Evolutionary conservation across 805 yeast species (phyloP).

Genomic region (Suhomyces emberorum): DNA sequence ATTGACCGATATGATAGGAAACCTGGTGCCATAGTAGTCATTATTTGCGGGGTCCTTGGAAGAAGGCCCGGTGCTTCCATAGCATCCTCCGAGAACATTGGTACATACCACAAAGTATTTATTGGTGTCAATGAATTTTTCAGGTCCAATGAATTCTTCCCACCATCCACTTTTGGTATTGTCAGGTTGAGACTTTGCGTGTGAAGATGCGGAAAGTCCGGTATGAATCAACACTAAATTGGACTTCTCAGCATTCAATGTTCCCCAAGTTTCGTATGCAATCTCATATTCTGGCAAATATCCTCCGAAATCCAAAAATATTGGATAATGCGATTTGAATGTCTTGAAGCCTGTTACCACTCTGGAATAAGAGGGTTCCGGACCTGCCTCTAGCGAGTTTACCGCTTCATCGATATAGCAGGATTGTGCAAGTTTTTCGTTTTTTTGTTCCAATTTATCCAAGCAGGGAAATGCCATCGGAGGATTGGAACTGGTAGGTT

Average conservation of each 20-base stretch:
- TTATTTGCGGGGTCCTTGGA: conserved; percentile 68
- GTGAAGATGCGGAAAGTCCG: conserved; percentile 90
- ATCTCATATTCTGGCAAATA: conserved; percentile 66
- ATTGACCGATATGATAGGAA: conserved; percentile 79
- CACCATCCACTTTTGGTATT: conserved; percentile 88
- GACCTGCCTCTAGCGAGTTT: conserved; percentile 58
- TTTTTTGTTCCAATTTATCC: conserved; percentile 66
- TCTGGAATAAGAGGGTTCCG: conserved; percentile 80
- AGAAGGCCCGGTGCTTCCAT: conserved; percentile 92
- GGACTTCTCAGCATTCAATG: conserved; percentile 54
- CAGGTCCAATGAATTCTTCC: conserved; percentile 91
- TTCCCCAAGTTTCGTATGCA: conserved; percentile 96
- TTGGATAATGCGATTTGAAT: conserved; percentile 52
- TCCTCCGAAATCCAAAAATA: conserved; percentile 81
- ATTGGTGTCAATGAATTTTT: conserved; percentile 71
- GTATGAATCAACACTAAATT: conserved; percentile 84
- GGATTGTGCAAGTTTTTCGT: conserved; percentile 29
- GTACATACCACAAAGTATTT: conserved; percentile 84
- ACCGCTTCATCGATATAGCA: conserved; percentile 14
- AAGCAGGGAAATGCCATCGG: conserved; percentile 81
- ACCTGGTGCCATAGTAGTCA: conserved; percentile 75
- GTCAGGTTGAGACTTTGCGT: conserved; percentile 75
- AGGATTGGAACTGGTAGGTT: conserved; percentile 47
- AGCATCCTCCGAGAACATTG: conserved; percentile 91
- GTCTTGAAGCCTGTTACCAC: conserved; percentile 65